Conservation (phyloP, 129 eudicot genomes). For the Sambucus nigra region DNA sequence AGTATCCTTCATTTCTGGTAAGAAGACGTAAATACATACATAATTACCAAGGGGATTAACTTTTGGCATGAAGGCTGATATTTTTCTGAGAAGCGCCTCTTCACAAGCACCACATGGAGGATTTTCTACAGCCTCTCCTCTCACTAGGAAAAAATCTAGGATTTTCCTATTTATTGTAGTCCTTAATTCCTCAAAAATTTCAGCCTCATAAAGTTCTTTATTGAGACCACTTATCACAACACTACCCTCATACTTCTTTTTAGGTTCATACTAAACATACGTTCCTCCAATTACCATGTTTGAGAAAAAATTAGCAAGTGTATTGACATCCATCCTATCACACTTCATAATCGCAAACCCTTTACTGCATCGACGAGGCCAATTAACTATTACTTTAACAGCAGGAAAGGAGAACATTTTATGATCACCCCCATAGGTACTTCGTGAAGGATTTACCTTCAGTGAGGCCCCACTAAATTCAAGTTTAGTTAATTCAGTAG, state of each 20-base stretch:
- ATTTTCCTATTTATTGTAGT: constrained; percentile 39
- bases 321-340: constrained; percentile 28
- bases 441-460: constrained; percentile 40
- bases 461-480: constrained; percentile 32
- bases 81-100: constrained; percentile 65
- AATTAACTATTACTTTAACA: constrained; percentile 64
- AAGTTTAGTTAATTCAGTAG: constrained; percentile 21
- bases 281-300: constrained; percentile 35
- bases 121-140: constrained; percentile 41
- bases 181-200: constrained; percentile 35
- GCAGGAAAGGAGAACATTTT: constrained; percentile 44
- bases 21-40: constrained; percentile 55
- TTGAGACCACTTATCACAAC: constrained; percentile 46
- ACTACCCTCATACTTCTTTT: constrained; percentile 29
- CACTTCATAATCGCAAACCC: constrained; percentile 62
- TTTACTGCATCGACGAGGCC: constrained; percentile 78
- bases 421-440: constrained; percentile 37
- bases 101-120: constrained; percentile 52
- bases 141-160: constrained; percentile 36
- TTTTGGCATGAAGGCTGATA: constrained; percentile 66
- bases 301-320: constrained; percentile 39
- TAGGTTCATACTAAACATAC: constrained; percentile 19
- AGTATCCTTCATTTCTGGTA: constrained; percentile 31
- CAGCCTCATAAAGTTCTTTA: constrained; percentile 45
- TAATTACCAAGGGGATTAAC: constrained; percentile 35